Evolutionary conservation across 1,284 basidiomycete genomes (phyloP).

Genomic region (Afroboletus lepidellus): DNA sequence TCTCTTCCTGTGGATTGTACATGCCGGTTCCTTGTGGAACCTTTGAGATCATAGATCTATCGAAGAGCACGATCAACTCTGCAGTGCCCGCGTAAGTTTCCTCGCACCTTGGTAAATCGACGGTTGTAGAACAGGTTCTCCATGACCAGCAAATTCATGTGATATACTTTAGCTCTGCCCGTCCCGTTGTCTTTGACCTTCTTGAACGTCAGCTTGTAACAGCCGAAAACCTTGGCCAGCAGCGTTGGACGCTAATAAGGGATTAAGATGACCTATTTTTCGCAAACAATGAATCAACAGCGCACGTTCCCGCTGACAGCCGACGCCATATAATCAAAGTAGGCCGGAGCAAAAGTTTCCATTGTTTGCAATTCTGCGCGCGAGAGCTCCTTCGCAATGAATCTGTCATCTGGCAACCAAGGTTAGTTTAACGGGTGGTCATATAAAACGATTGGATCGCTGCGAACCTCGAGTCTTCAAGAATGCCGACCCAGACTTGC

Average conservation of each 20-base stretch:
- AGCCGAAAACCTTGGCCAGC: constrained; percentile 96
- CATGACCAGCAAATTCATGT: constrained; percentile 97
- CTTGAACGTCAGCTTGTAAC: constrained; percentile 92
- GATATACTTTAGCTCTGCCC: constrained; percentile 73
- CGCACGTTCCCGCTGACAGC: constrained; percentile 76
- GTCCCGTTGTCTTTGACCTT: constrained; percentile 69
- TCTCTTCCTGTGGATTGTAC: constrained; percentile 88
- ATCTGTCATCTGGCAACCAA: constrained; percentile 78
- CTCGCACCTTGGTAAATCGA: constrained; percentile 74
- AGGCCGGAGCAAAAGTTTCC: constrained; percentile 95
- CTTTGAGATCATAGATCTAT: constrained; percentile 94
- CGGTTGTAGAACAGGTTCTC: constrained; percentile 96
- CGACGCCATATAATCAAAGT: constrained; percentile 96
- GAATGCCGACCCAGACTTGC: constrained; percentile 96
- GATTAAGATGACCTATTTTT: constrained; percentile 3
- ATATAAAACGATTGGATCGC: not conserved
- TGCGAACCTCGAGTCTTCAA: constrained; percentile 89
- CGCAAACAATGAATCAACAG: constrained; percentile 5
- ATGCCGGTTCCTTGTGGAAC: constrained; percentile 87
- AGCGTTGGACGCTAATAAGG: constrained; percentile 81
- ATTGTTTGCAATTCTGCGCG: constrained; percentile 91
- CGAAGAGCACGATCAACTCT: constrained; percentile 5
- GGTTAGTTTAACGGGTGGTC: not conserved
- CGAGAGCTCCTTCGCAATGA: constrained; percentile 97
- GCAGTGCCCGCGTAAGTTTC: not conserved